Percentiles rank a stretch among this genome's conserved stretches.
phyloP scores from a whole-genome alignment of 352 stramenopile species.

The Phytophthora multivora region DNA sequence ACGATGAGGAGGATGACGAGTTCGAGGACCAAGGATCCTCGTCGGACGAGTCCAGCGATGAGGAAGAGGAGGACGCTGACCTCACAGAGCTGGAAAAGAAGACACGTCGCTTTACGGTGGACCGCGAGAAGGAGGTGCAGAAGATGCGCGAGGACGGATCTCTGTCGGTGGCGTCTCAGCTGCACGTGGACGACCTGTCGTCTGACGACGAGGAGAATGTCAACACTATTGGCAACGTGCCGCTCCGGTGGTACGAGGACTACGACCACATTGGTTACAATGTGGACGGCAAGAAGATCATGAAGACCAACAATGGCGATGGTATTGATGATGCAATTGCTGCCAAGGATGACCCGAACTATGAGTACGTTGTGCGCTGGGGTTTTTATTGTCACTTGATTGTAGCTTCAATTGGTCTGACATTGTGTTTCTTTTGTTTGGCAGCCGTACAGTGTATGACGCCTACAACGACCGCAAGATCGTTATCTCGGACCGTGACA shows the following conservation, averaged over 20 bases:
- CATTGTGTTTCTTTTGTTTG: constrained; percentile 11
- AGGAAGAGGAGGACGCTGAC: constrained; percentile 72
- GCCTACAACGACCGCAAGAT: constrained; percentile 98
- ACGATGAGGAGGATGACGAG: constrained; percentile 65
- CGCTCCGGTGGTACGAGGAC: constrained; percentile 99
- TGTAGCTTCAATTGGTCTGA: constrained; percentile 12
- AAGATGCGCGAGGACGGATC: constrained; percentile 87
- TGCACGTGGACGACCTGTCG: constrained; percentile 98
- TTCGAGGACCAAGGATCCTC: constrained; percentile 90
- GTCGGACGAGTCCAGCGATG: constrained; percentile 68
- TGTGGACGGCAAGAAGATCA: constrained; percentile 95
- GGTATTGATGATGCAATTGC: constrained; percentile 89
- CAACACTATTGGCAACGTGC: constrained; percentile 98
- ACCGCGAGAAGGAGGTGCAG: constrained; percentile 79
- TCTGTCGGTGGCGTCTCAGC: constrained; percentile 80
- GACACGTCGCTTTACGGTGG: constrained; percentile 69
- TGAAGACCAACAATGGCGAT: constrained; percentile 91
- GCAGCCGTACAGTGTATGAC: constrained; percentile 97
- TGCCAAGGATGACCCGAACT: constrained; percentile 93
- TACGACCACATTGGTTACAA: constrained; percentile 99
- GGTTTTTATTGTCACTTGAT: background rate
- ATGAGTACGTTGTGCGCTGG: constrained; percentile 65
- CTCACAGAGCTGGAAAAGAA: constrained; percentile 86
- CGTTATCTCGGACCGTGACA: constrained; percentile 94
- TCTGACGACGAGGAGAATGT: constrained; percentile 97